These are phyloP conservation scores for Agrocybe praecox DNA, from an alignment of 768 basidiomycete genomes.

Conservation along the genomic window DNA sequence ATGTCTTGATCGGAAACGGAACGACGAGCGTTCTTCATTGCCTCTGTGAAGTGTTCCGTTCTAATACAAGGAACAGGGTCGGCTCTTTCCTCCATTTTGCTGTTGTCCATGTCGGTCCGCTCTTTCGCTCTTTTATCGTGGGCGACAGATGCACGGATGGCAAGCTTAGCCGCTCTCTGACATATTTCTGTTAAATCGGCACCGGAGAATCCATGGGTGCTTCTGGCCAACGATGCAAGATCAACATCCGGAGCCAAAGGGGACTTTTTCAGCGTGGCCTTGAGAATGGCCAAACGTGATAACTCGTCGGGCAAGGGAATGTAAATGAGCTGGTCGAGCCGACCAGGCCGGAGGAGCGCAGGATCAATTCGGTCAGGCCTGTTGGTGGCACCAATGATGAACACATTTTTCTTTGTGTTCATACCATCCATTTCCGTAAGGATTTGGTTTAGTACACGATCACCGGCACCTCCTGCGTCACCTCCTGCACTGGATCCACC, in stretches of 20 bases:
- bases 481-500: constrained; percentile 80
- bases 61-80: constrained; percentile 93
- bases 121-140: constrained; percentile 84
- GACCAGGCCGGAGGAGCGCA: constrained; percentile 93
- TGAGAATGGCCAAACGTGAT: constrained; percentile 89
- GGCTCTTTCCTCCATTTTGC: constrained; percentile 81
- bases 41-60: constrained; percentile 95
- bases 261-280: constrained; percentile 89
- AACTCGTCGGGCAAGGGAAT: constrained; percentile 97
- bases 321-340: constrained; percentile 99
- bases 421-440: constrained; percentile 99
- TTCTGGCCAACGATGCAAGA: constrained; percentile 84
- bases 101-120: constrained; percentile 65
- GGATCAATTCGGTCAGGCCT: constrained; percentile 95
- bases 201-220: constrained; percentile 98
- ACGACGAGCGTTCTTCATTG: constrained; percentile 96
- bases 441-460: constrained; percentile 96
- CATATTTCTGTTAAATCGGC: constrained; percentile 99
- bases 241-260: constrained; percentile 87
- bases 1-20: constrained; percentile 97
- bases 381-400: constrained; percentile 97
- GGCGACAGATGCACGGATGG: constrained; percentile 94
- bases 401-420: constrained; percentile 98
- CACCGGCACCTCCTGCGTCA: constrained; percentile 95
- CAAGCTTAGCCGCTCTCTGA: constrained; percentile 95